Conservation (phyloP, 2,329 filamentous ascomycete genomes). For the Fusarium sp. region DNA sequence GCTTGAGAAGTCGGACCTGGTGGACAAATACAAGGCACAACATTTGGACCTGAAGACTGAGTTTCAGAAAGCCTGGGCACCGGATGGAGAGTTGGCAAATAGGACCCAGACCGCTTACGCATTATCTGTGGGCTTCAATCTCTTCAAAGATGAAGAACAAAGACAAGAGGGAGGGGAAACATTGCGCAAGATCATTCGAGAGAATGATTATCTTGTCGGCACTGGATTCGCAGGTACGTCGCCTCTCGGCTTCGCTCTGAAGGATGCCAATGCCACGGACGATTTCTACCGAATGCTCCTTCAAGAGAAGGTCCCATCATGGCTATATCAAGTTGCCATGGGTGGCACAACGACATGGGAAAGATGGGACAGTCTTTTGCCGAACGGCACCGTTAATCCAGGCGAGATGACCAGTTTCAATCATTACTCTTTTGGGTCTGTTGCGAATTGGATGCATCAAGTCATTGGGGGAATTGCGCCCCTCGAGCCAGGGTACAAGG, state of each 20-base stretch:
- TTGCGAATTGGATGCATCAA: conserved; percentile 40
- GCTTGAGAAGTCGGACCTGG: conserved; percentile 43
- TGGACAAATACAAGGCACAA: conserved; percentile 32
- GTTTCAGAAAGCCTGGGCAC: conserved; percentile 46
- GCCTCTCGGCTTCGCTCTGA: conserved; percentile 10
- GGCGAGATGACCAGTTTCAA: conserved; percentile 57
- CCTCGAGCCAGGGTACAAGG: not conserved
- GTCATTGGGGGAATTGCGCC: not conserved
- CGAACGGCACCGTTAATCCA: conserved; percentile 53
- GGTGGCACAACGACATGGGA: conserved; percentile 57
- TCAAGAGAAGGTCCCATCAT: conserved; percentile 50
- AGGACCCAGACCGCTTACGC: conserved; percentile 55
- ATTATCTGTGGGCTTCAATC: conserved; percentile 53
- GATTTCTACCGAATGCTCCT: conserved; percentile 52
- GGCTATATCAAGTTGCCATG: conserved; percentile 55
- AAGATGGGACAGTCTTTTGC: conserved; percentile 55
- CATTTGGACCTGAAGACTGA: conserved; percentile 31
- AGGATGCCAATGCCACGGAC: not conserved
- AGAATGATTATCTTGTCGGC: conserved; percentile 51
- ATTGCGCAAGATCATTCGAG: conserved; percentile 49
- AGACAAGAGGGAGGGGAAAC: conserved; percentile 42
- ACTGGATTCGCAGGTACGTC: conserved; percentile 53
- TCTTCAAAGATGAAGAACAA: conserved; percentile 41
- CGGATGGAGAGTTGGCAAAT: conserved; percentile 47
- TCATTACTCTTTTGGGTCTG: conserved; percentile 55